phyloP scores from a whole-genome alignment of 2,329 filamentous ascomycete genomes.

The Onygenales sp. region DNA sequence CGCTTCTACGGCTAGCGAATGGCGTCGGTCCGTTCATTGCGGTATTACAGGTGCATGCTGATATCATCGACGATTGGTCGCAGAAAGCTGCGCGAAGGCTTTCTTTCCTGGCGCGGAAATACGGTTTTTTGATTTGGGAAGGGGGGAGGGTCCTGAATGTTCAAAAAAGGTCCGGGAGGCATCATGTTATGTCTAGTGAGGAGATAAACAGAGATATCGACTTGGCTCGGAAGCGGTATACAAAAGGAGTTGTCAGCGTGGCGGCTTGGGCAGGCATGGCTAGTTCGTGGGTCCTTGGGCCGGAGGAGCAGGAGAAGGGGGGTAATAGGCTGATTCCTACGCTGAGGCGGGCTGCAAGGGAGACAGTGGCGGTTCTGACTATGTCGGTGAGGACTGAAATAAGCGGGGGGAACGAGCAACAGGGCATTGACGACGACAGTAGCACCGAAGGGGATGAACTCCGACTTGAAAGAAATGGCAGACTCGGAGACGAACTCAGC shows the following conservation, averaged over 20 bases:
- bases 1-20: slow-evolving; percentile 47
- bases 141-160: slow-evolving; percentile 30
- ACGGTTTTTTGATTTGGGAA: slow-evolving; percentile 34
- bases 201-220: slow-evolving; percentile 24
- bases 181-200: slow-evolving; percentile 20
- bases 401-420: slow-evolving; percentile 19
- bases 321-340: slow-evolving; percentile 33
- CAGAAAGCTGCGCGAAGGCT: slow-evolving; percentile 41
- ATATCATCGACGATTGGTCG: slow-evolving; percentile 53
- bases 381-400: slow-evolving; percentile 34
- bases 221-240: slow-evolving; percentile 29
- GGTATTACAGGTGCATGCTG: slow-evolving; percentile 52
- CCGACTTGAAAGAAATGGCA: slow-evolving; percentile 8
- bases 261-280: slow-evolving; percentile 30
- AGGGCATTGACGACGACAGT: slow-evolving; percentile 3
- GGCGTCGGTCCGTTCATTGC: slow-evolving; percentile 53
- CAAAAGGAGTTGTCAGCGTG: slow-evolving; percentile 26
- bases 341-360: slow-evolving; percentile 31
- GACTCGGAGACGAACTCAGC: slow-evolving; percentile 13
- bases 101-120: slow-evolving; percentile 23
- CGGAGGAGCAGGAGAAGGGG: slow-evolving; percentile 26
- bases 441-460: slow-evolving; percentile 8
- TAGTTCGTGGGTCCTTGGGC: slow-evolving; percentile 30
- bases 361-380: slow-evolving; percentile 28
- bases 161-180: slow-evolving; percentile 23